Percentiles rank a stretch among this genome's conserved stretches.
Evolutionary conservation across 176 grass and related monocot genomes (phyloP).

Genomic region (Hordeum vulgare): DNA sequence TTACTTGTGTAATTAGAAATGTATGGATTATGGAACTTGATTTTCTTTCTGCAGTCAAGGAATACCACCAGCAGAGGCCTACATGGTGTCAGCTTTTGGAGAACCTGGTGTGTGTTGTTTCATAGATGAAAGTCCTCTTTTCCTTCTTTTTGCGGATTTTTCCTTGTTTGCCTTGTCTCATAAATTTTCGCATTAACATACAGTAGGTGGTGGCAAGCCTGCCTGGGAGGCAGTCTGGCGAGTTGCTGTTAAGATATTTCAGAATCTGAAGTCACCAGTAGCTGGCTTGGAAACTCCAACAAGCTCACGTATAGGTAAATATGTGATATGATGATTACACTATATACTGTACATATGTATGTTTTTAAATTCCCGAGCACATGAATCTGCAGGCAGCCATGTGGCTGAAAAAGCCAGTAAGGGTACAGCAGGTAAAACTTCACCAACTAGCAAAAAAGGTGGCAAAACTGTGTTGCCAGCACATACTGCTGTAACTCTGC

Average conservation of each 20-base stretch:
- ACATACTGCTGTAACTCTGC: conserved; percentile 29
- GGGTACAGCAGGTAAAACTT: conserved; percentile 32
- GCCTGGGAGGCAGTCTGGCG: conserved; percentile 72
- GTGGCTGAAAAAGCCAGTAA: conserved; percentile 34
- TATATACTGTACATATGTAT: not conserved
- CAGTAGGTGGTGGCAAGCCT: conserved; percentile 48
- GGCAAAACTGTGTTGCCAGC: conserved; percentile 43
- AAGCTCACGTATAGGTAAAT: conserved; percentile 53
- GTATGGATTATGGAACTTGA: not conserved
- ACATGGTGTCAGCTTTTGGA: conserved; percentile 93
- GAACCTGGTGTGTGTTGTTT: conserved; percentile 63
- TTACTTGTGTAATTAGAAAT: conserved; percentile 19
- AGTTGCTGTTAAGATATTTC: conserved; percentile 67
- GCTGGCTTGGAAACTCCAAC: conserved; percentile 54
- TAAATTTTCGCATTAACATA: conserved; percentile 16
- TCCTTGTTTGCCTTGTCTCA: not conserved
- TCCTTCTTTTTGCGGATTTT: not conserved
- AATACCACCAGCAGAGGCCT: conserved; percentile 80
- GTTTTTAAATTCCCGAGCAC: not conserved
- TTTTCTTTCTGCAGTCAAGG: conserved; percentile 77
- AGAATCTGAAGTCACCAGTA: conserved; percentile 56
- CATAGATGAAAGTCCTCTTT: not conserved
- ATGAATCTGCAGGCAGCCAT: conserved; percentile 29
- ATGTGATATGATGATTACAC: not conserved
- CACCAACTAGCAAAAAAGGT: conserved; percentile 39